Evolutionary conservation across 768 basidiomycete species (phyloP).

Genomic region (Naematelia aurantialba): DNA sequence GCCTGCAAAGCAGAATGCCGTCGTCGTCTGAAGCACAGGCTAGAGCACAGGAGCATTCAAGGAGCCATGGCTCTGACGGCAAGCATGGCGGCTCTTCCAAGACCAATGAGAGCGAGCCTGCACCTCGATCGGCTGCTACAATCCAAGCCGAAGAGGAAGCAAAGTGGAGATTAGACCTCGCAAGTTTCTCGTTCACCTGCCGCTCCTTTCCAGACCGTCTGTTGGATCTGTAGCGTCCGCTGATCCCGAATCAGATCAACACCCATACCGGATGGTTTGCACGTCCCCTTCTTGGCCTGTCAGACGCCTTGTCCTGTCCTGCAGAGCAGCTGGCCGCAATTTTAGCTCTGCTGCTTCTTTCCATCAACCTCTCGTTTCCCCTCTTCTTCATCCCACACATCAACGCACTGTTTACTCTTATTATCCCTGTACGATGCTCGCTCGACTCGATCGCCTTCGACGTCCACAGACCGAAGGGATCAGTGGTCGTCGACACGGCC

Average conservation of each 20-base stretch:
- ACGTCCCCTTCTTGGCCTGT: constrained; percentile 5
- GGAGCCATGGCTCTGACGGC: no score
- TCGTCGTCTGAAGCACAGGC: no score
- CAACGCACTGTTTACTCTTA: constrained; percentile 21
- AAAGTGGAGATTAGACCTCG: neutral
- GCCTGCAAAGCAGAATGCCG: no score
- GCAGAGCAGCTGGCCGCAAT: neutral
- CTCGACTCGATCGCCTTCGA: constrained; percentile 6
- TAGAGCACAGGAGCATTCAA: no score
- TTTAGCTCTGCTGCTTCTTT: neutral
- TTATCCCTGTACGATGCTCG: constrained; percentile 35
- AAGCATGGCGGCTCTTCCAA: no score
- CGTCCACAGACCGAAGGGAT: neutral
- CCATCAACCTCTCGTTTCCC: constrained; percentile 7
- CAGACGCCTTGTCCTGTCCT: neutral
- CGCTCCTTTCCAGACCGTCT: neutral
- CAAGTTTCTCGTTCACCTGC: constrained; percentile 2
- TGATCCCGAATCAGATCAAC: constrained; percentile 8
- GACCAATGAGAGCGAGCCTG: neutral
- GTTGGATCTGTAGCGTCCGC: neutral
- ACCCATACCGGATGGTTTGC: constrained; percentile 30
- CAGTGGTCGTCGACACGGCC: neutral
- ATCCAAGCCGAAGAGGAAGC: constrained; percentile 9
- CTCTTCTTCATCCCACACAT: constrained; percentile 26
- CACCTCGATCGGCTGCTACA: constrained; percentile 2